Percentiles rank a stretch among this genome's conserved stretches.
Conservation (phyloP, 371 early-diverging fungal genomes). For the Circinella minor region DNA sequence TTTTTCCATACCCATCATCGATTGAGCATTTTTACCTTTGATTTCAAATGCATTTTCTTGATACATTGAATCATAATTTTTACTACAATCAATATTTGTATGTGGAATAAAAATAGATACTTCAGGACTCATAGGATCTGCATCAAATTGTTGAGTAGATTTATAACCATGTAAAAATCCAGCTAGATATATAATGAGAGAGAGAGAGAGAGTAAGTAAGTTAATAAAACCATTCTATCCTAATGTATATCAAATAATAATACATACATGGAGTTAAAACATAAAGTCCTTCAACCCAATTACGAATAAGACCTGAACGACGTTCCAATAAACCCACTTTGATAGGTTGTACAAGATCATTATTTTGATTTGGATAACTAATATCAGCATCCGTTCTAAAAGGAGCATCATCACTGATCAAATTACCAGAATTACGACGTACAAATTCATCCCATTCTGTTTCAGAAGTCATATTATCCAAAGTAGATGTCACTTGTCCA, state of each 20-base stretch:
- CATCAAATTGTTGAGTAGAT: slow-evolving; percentile 37
- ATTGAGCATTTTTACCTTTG: slow-evolving; percentile 27
- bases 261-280: slow-evolving; percentile 47
- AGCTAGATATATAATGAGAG: slow-evolving; percentile 21
- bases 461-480: slow-evolving; percentile 30
- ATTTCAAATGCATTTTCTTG: slow-evolving; percentile 32
- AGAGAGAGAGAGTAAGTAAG: not conserved
- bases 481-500: slow-evolving; percentile 27
- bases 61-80: slow-evolving; percentile 18
- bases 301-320: slow-evolving; percentile 30
- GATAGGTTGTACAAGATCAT: slow-evolving; percentile 36
- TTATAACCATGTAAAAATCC: slow-evolving; percentile 56
- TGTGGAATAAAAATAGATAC: slow-evolving; percentile 42
- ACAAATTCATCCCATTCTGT: slow-evolving; percentile 54
- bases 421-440: slow-evolving; percentile 34
- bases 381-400: slow-evolving; percentile 46
- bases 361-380: slow-evolving; percentile 45
- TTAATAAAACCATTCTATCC: too few relatives aligned
- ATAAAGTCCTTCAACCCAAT: slow-evolving; percentile 44
- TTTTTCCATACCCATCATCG: slow-evolving; percentile 26
- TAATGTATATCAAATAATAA: too few relatives aligned
- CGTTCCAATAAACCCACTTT: slow-evolving; percentile 46
- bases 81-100: slow-evolving; percentile 19
- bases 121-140: slow-evolving; percentile 35
- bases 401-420: slow-evolving; percentile 43